Evolutionary conservation across 1,139 yeast genomes (phyloP), one percentile per base, ranked within the genome.

Genomic region (Kodamaea sp.): DNA sequence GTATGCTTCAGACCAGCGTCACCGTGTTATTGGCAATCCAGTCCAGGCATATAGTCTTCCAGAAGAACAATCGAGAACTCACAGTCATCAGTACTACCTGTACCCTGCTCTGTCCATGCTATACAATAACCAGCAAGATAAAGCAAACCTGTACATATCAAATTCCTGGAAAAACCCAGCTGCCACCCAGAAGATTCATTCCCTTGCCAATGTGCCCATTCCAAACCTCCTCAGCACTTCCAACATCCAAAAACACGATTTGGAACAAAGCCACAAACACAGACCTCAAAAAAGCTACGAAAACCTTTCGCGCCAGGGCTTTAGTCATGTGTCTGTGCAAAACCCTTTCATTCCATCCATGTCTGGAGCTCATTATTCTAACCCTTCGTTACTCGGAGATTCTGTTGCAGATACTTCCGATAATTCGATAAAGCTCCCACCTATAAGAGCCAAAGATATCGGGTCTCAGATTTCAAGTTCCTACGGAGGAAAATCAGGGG

Each of bases 71-170:
- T n/a, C n/a, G n/a, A 32, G 26, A 7, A 10, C 24, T 10, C 46
- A 35, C 24, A 41, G 43, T 22, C 49, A 46, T 10, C 47, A 46
- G 25, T 57, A 57, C 32, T 57, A 52, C 35, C 53, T 48, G 33
- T 58, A 58, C 29, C 63, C 63, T 2, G 43, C 42, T 6, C 29
- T 41, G 13, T 54, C 62, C n/a, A 55, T 51, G 42, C 43, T 57
- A 29, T 51, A 55, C 29, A 38, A 46, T 23, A 29, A 30, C 26
- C 12, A 18, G n/a, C 9, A 18, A 9, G 9, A 18, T 7, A 18
- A 6, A 6, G 21, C 21, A 7, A 9, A 18, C 6, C 9, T 9
- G 21, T 7, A 18, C 9, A 18, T 6, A 18, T 18, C 21, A 6
- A 18, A 9, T 18, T 18, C 21, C 6, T 18, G 21, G 21, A 9